Evolutionary conservation across 1,284 basidiomycete genomes (phyloP).

Genomic region (Ceratobasidium papillatum): DNA sequence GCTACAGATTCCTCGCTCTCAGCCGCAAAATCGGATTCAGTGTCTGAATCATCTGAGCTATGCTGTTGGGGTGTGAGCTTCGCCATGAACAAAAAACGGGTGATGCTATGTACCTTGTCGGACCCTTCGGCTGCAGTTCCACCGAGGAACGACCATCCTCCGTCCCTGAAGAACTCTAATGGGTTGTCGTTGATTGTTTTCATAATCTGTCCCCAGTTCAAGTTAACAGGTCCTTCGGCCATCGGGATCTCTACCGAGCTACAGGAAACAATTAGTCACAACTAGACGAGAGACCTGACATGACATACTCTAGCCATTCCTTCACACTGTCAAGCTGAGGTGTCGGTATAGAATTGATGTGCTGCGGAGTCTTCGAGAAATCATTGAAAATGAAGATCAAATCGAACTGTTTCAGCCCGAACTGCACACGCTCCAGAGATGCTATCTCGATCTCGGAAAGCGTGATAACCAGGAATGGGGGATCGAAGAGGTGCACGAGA

Average conservation of each 20-base stretch:
- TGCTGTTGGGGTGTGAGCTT: conserved; percentile 57
- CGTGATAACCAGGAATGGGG: conserved; percentile 96
- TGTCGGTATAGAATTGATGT: conserved; percentile 96
- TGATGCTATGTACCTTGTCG: conserved; percentile 62
- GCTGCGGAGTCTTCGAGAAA: conserved; percentile 89
- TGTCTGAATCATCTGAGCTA: conserved; percentile 70
- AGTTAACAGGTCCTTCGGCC: conserved; percentile 95
- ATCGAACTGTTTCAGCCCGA: conserved; percentile 97
- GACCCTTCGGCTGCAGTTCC: conserved; percentile 64
- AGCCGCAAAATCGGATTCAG: conserved; percentile 79
- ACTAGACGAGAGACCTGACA: conserved; percentile 17
- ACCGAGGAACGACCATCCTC: conserved; percentile 95
- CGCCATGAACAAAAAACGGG: not conserved
- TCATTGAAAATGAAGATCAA: conserved; percentile 97
- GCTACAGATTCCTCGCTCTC: conserved; percentile 60
- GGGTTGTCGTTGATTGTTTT: conserved; percentile 97
- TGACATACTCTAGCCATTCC: conserved; percentile 94
- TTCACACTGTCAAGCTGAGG: conserved; percentile 93
- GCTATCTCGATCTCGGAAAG: conserved; percentile 95
- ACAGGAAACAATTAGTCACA: conserved; percentile 41
- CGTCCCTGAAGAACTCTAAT: conserved; percentile 94
- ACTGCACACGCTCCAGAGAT: conserved; percentile 96
- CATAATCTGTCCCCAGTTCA: conserved; percentile 99
- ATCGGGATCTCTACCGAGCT: conserved; percentile 97
- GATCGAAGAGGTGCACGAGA: conserved; percentile 93